Evolutionary conservation across 2,329 filamentous ascomycete species (phyloP).

Genomic region (Ceratocystis cubensis): DNA sequence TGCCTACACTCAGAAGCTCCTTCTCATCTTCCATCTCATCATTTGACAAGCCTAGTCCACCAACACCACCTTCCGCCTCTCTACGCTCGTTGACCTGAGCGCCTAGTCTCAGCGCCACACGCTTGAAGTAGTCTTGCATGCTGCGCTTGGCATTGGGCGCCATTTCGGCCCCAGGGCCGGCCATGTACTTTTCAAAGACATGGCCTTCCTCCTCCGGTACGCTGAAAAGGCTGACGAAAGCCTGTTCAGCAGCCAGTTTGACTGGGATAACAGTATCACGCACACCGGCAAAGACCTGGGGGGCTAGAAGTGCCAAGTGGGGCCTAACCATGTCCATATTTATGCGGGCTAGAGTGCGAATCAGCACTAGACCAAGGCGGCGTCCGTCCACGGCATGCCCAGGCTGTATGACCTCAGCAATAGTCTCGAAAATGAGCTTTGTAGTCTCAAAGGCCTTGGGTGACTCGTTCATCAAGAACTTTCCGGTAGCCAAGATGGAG

Average conservation of each 20-base stretch:
- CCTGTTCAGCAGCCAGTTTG: slow-evolving; percentile 87
- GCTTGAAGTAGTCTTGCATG: slow-evolving; percentile 96
- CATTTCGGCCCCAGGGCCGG: slow-evolving; percentile 52
- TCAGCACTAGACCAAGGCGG: slow-evolving; percentile 71
- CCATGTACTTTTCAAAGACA: slow-evolving; percentile 85
- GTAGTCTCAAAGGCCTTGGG: slow-evolving; percentile 60
- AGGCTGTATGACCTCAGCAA: slow-evolving; percentile 63
- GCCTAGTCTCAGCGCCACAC: slow-evolving; percentile 74
- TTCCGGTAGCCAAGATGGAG: slow-evolving; percentile 76
- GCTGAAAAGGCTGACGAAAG: slow-evolving; percentile 80
- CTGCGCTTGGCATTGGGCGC: slow-evolving; percentile 65
- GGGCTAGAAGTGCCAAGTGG: slow-evolving; percentile 67
- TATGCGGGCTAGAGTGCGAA: slow-evolving; percentile 70
- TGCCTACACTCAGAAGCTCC: slow-evolving; percentile 92
- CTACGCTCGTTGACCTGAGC: slow-evolving; percentile 75
- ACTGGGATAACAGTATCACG: slow-evolving; percentile 87
- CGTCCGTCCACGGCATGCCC: slow-evolving; percentile 72
- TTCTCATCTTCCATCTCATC: slow-evolving; percentile 91
- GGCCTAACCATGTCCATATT: slow-evolving; percentile 71
- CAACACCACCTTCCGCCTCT: slow-evolving; percentile 81
- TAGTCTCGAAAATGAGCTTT: slow-evolving; percentile 66
- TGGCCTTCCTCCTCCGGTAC: slow-evolving; percentile 76
- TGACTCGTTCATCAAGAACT: slow-evolving; percentile 64
- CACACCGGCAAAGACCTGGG: slow-evolving; percentile 77
- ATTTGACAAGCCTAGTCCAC: slow-evolving; percentile 71